Base-by-base conservation (phyloP, 2,329 filamentous ascomycete genomes). In the Clarireedia monteithiana region DNA sequence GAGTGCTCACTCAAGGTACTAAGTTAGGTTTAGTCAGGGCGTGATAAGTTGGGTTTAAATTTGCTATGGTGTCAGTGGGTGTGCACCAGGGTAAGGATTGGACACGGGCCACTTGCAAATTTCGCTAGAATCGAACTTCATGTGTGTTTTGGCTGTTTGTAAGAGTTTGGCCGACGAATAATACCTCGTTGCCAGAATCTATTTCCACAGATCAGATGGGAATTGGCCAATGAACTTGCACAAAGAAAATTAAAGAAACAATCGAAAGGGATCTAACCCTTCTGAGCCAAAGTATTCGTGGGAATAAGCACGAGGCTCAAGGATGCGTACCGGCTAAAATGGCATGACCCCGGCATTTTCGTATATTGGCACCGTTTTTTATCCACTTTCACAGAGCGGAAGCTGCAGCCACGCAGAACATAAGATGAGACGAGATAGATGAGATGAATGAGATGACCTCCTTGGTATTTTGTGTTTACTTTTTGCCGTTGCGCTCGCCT, bases 151-250 rank as follows among this genome's bases (percentile, higher is more conserved):
- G 26, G 26, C 45, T 14, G 23, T 40, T 53, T 36, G 44, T 48
- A n/a, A 53, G 36, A 53, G 51, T 30, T 27, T 17, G 44, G 46
- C 46, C 44, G 52, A 55, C 52, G 52, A 55, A 55, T 55, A 2
- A 50, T 36, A 20, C 34, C 46, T 36, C 17, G 26, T 9, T 48
- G 17, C 42, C n/a, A 9, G 23, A 17, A 23, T 44, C 12, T 36
- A 27, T 6, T 12, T 15, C 14, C 53, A 36, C 10, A 46, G 47
- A 27, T 55, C 6, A 10, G 1, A 54, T 15, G 12, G 52, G 34
- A 40, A 50, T 50, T 50, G 53, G 6, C 53, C 53, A 55, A 55
- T 55, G 1, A 44, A 4, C 7, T n/a, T 5, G 6, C 34, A 39
- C n/a, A 15, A 50, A 50, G 52, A 55, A 50, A 20, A 50, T 55